Evolutionary conservation across 2,329 filamentous ascomycete species (phyloP), one percentile per base, ranked within the genome.

Genomic region (Sphaerulina populicola): DNA sequence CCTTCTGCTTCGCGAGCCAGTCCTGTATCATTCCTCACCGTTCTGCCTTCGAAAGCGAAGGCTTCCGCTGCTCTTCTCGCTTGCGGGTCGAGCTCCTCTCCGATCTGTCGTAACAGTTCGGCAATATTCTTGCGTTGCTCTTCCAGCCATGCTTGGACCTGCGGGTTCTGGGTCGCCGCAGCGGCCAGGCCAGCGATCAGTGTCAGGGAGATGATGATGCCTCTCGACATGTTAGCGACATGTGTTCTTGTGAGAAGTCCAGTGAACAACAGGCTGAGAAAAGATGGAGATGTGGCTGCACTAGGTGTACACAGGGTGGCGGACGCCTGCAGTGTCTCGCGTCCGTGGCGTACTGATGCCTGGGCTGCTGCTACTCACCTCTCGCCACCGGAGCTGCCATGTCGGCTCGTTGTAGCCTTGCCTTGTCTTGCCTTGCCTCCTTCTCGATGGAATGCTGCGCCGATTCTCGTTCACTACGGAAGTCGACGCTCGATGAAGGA

Each of bases 91-190:
- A 82, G 73, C 46, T 81, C 79, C 63, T 83, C 78, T 44, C 79
- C 79, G 9, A 82, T 71, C 35, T 72, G 75, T 60, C 81, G 75
- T 30, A 83, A 66, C 11, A 79, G 75, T 52, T 80, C 65, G 15
- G 78, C 78, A 55, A 83, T 75, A 65, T 79, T 82, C 51, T 78
- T 77, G 41, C 80, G 77, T 49, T 78, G 79, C 50, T 77, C 73
- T 51, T 80, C 74, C 47, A 83, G 68, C 80, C 80, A 83, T 74
- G 75, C 72, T 65, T 78, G 73, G 52, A 83, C 73, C 62, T 82
- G 76, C 0, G 80, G 80, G 37, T 77, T 81, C 64, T 83, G 78
- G 66, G 82, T 81, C 41, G 81, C 75, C 47, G 80, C 80, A 45
- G 82, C 74, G 10, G 79, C 77, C 14, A 81, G 79, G 54, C 80